Base-by-base conservation (phyloP, 2,329 filamentous ascomycete genomes). In the Ceratocystis variospora region DNA sequence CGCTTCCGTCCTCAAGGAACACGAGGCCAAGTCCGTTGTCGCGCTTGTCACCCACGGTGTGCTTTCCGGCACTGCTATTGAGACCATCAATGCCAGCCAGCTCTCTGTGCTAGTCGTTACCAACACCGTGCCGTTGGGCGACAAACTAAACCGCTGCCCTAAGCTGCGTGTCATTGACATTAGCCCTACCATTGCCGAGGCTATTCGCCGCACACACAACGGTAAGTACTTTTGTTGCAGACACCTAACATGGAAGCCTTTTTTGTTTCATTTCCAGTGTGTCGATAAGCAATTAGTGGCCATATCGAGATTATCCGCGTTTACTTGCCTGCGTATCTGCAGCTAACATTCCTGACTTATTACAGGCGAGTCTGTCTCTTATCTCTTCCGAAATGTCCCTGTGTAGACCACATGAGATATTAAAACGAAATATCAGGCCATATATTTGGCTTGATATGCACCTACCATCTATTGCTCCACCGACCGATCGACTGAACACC, bases 21-120 rank as follows among this genome's bases (percentile, higher is more conserved):
- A 96, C 73, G 90, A 90, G 41, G 93, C 94, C 1, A 85, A 85
- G 70, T 86, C 95, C 73, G 91, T 96, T 46, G 90, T 96, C 69
- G 94, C 94, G 28, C 95, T 97, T 70, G 94, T 97, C 67, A 96
- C 93, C 0, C 93, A 96, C 74, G 92, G 91, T 45, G 96, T 96
- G 68, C 79, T 97, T 63, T 91, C 87, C 70, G 92, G 91, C 63
- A 90, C 89, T 70, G 92, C 92, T 55, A 93, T 95, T 67, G 87
- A 95, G 72, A 91, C 87, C 53, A 79, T 96, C 72, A 96, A 96
- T 76, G 82, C 83, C 70, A 90, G 89, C 72, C 82, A 85, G 73
- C 78, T 96, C 70, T 85, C 83, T 71, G 86, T 87, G 71, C 79
- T 96, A 46, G 90, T 96, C 15, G 90, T 96, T 45, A 96, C 92